phyloP scores from a whole-genome alignment of 2,329 filamentous ascomycete genomes.

The Alternaria arborescens region DNA sequence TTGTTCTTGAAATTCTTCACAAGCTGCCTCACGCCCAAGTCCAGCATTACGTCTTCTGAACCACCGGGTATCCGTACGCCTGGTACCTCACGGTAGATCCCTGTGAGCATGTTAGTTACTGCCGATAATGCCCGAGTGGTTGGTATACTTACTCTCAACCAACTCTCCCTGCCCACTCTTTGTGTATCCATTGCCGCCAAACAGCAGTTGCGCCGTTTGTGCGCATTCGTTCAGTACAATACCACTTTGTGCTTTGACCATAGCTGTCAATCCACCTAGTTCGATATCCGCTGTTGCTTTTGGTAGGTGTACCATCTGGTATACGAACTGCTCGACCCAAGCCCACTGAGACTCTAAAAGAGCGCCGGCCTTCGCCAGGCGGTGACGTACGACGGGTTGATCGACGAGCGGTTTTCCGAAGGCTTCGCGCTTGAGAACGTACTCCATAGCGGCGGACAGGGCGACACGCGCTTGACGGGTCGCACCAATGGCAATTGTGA shows the following conservation, averaged over 20 bases:
- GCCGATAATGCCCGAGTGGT: background rate
- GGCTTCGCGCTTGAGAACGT: conserved; percentile 71
- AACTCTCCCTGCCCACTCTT: conserved; percentile 74
- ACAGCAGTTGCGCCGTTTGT: conserved; percentile 72
- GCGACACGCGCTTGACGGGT: conserved; percentile 71
- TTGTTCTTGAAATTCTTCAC: conserved; percentile 73
- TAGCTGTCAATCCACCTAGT: conserved; percentile 74
- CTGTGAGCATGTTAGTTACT: conserved; percentile 45
- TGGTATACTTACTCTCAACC: conserved; percentile 67
- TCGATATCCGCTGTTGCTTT: conserved; percentile 68
- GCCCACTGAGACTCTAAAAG: conserved; percentile 74
- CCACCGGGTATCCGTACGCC: conserved; percentile 70
- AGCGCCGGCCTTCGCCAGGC: conserved; percentile 74
- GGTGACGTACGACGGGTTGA: conserved; percentile 76
- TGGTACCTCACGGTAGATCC: conserved; percentile 70
- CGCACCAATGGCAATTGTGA: conserved; percentile 70
- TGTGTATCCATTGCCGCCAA: conserved; percentile 78
- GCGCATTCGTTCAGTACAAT: conserved; percentile 77
- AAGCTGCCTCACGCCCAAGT: conserved; percentile 73
- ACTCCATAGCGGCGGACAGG: conserved; percentile 67
- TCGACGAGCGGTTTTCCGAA: conserved; percentile 75
- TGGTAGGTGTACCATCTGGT: conserved; percentile 69
- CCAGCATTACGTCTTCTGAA: conserved; percentile 76
- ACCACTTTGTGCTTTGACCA: conserved; percentile 76
- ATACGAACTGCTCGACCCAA: conserved; percentile 76